Evolutionary conservation across 2,329 filamentous ascomycete species (phyloP).

Genomic region (Fusarium incarnatum): DNA sequence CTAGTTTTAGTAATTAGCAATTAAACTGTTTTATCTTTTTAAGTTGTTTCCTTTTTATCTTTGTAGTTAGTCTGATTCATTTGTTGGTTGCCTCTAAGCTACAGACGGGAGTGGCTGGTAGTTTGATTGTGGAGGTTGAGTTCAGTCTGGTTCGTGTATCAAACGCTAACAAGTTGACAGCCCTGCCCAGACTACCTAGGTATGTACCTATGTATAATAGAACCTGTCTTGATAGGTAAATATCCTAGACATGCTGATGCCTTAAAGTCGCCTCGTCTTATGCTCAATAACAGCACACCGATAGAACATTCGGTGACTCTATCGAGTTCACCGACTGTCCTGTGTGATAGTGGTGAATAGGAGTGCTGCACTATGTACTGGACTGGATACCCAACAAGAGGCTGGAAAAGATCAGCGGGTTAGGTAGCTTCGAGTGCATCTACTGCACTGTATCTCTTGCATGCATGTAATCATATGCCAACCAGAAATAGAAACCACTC

Average conservation of each 20-base stretch:
- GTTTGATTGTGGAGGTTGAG: constrained; percentile 26
- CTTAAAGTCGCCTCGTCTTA: background rate
- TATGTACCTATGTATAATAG: background rate
- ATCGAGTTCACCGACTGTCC: constrained; percentile 29
- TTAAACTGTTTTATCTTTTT: background rate
- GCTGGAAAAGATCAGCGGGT: constrained; percentile 8
- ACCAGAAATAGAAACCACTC: background rate
- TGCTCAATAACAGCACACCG: constrained; percentile 7
- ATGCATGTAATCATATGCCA: background rate
- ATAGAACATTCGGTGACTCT: constrained; percentile 18
- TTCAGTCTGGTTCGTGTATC: constrained; percentile 15
- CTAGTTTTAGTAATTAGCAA: background rate
- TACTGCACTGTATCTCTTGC: background rate
- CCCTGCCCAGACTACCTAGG: background rate
- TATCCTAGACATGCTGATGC: background rate
- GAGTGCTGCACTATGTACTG: constrained; percentile 12
- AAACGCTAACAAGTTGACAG: constrained; percentile 22
- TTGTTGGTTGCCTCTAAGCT: background rate
- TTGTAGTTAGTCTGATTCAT: background rate
- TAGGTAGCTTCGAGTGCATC: background rate
- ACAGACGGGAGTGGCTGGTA: constrained; percentile 33
- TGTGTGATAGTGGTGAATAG: constrained; percentile 2
- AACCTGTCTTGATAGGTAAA: background rate
- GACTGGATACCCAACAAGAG: constrained; percentile 6
- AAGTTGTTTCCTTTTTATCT: background rate